These are phyloP conservation scores for Penicillium rolfsii DNA, from an alignment of 2,329 filamentous ascomycete species.

Conservation along the genomic window DNA sequence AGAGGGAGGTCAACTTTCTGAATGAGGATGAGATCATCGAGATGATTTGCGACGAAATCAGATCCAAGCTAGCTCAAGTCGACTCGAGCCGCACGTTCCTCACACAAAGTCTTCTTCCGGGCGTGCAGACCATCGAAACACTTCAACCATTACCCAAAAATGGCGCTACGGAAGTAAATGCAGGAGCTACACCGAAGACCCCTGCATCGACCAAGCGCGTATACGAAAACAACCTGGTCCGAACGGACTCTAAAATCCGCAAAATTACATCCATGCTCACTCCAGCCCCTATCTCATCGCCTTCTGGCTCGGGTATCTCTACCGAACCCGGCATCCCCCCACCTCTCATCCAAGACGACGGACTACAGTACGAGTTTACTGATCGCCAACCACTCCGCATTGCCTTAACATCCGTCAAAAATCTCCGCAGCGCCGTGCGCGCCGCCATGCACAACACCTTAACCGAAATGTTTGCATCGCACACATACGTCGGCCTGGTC, in stretches of 20 bases:
- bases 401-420: conserved; percentile 80
- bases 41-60: conserved; percentile 77
- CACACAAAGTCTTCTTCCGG: conserved; percentile 86
- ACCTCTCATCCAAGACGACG: conserved; percentile 45
- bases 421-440: conserved; percentile 78
- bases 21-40: conserved; percentile 97
- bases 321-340: conserved; percentile 40
- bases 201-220: conserved; percentile 55
- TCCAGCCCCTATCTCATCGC: conserved; percentile 45
- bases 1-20: conserved; percentile 93
- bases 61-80: conserved; percentile 76
- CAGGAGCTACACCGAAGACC: conserved; percentile 42
- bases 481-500: conserved; percentile 92
- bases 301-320: conserved; percentile 31
- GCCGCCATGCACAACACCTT: conserved; percentile 81
- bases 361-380: conserved; percentile 70
- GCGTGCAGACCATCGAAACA: conserved; percentile 55
- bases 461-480: conserved; percentile 81
- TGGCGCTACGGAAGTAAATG: conserved; percentile 41
- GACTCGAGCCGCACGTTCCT: conserved; percentile 93
- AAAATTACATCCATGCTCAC: conserved; percentile 97
- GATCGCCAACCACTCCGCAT: conserved; percentile 72
- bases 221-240: conserved; percentile 84
- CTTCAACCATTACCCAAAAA: conserved; percentile 26
- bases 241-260: conserved; percentile 83